Base-by-base conservation (phyloP, 2,329 filamentous ascomycete species). In the Aureobasidium sp. region DNA sequence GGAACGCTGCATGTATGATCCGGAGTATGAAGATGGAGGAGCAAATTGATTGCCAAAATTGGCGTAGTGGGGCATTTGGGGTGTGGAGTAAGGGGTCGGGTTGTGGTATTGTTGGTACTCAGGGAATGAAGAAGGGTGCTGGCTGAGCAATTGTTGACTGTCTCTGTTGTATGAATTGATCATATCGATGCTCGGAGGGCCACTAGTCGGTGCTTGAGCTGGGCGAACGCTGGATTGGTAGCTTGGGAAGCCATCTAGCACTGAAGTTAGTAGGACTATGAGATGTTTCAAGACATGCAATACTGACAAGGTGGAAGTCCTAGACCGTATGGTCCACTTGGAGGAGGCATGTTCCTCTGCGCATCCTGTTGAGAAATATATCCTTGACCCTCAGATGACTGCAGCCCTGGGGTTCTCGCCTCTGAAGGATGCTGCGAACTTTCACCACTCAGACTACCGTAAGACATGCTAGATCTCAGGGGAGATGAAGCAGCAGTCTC, bases 391-490 rank as follows among this genome's bases (percentile, higher is more conserved):
- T 63, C 61, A 8, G 57, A 50, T 9, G 56, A 27, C 17, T 29
- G 46, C 9, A 60, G 17, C 2, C 57, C 57, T 9, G 57, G 57
- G 10, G 57, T 60, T 43, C 50, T 61, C 7, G 41, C 52, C 20
- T 63, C 53, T 3, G 44, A 43, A 5, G 50, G 62, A 5, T 57
- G 47, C 47, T 60, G 62, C 3, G 55, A 44, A 39, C 47, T 47
- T 39, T 60, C 52, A 17, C 44, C 46, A 26, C 37, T 63, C 44
- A 63, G 24, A 13, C 62, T 65, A 24, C 68, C 73, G 65, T 79
- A 79, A 37, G 76, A 78, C 70, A 79, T 76, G 70, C 76, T 79
- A 8, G 76, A 74, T 60, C 78, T 71, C 15, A 80, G 69, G 2
- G 77, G 77, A 13, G 77, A 79, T 36, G 74, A 73, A 7, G 57